Conservation (phyloP, 2,329 filamentous ascomycete species). For the Paraconiothyrium sp. region DNA sequence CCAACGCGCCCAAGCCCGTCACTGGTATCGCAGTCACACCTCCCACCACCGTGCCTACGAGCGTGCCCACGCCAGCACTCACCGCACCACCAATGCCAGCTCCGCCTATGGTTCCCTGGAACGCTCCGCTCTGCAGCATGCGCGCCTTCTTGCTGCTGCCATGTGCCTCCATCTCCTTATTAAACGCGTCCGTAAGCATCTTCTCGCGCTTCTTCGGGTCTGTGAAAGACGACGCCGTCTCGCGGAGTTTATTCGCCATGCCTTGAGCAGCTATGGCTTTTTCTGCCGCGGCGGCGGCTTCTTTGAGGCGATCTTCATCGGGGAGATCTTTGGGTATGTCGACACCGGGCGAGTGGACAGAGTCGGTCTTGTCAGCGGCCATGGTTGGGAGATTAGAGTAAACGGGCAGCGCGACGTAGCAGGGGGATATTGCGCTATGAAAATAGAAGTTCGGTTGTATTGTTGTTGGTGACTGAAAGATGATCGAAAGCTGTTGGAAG, state of each 20-base stretch:
- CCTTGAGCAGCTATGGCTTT: conserved; percentile 38
- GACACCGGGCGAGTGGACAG: not conserved
- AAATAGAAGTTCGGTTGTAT: not conserved
- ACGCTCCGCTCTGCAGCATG: conserved; percentile 47
- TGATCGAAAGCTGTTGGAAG: not conserved
- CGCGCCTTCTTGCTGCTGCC: conserved; percentile 47
- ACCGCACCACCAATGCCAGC: conserved; percentile 55
- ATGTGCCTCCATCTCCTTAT: conserved; percentile 46
- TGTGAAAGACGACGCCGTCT: conserved; percentile 36
- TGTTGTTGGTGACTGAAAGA: not conserved
- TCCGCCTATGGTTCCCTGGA: conserved; percentile 53
- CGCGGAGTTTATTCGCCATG: conserved; percentile 39
- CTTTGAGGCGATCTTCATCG: conserved; percentile 39
- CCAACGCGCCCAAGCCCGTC: conserved; percentile 51
- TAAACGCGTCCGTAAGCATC: conserved; percentile 45
- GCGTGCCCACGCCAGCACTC: conserved; percentile 52
- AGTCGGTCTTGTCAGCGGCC: conserved; percentile 12
- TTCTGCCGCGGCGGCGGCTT: conserved; percentile 41
- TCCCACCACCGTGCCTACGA: conserved; percentile 53
- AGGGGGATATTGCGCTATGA: not conserved
- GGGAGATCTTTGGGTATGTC: conserved; percentile 35
- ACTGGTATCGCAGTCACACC: conserved; percentile 52
- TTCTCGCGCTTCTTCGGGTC: conserved; percentile 47
- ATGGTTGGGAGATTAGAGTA: not conserved
- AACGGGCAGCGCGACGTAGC: not conserved